Evolutionary conservation across 2,329 filamentous ascomycete genomes (phyloP).

Genomic region (Botryotinia narcissicola): DNA sequence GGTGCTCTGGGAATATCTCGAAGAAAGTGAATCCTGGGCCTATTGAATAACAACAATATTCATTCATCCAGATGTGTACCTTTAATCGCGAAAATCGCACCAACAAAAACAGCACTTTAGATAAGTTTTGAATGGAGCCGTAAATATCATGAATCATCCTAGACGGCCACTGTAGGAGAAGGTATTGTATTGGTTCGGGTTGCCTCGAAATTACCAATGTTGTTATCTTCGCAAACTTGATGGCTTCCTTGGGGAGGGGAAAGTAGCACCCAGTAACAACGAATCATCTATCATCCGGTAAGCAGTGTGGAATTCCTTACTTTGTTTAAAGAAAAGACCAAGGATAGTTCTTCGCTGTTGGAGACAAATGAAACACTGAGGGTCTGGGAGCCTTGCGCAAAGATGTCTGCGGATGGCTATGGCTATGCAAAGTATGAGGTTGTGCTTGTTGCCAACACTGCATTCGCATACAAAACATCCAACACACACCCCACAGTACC

Average conservation of each 20-base stretch:
- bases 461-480: conserved; percentile 31
- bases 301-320: too few species aligned
- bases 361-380: not conserved
- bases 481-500: conserved; percentile 33
- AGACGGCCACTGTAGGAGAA: not conserved
- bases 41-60: not conserved
- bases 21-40: not conserved
- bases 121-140: not conserved
- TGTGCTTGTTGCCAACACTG: conserved; percentile 10
- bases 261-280: not conserved
- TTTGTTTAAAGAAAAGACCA: too few species aligned
- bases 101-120: not conserved
- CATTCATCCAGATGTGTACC: not conserved
- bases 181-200: not conserved
- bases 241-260: not conserved
- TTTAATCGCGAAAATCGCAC: not conserved
- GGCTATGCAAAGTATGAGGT: not conserved
- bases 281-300: too few species aligned
- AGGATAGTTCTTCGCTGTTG: not conserved
- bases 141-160: not conserved
- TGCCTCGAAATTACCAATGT: not conserved
- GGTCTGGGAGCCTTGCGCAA: not conserved
- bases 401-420: not conserved
- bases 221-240: not conserved
- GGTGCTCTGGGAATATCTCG: not conserved